Base-by-base conservation (phyloP, 805 yeast genomes). In the Monosporozyma servazzii region DNA sequence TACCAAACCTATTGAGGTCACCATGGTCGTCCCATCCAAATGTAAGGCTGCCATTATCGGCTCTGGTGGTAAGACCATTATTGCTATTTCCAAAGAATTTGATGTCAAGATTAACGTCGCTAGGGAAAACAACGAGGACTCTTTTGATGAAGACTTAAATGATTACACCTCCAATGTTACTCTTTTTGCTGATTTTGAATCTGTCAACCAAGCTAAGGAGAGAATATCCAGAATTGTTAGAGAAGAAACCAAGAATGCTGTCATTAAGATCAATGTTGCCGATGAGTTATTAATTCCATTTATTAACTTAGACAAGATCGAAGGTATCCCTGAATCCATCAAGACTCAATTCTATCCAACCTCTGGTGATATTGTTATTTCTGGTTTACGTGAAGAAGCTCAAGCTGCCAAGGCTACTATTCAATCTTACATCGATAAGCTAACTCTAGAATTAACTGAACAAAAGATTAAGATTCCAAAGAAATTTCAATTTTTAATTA, bases 11-110 rank as follows among this genome's bases (percentile, higher is more conserved):
- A 79, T 84, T 51, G 71, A 70, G 5, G 70, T 79, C 47, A 69
- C 73, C 30, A 78, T 90, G 63, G 65, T 75, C 30, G 79, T 90
- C 49, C 97, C 98, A 31, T 78, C 90, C 13, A 79, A 78, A 58
- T 76, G 87, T 53, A 79, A 93, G 68, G 77, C 95, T 7, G 77
- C 79, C 48, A 79, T 90, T 53, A 90, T 90, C 69, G 98, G 98
- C 53, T 77, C 90, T 44, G 86, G 84, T 65, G 98, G 98, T 65
- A 78, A 76, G 59, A 84, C 76, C 54, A 79, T 90, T 69, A 86
- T 81, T 66, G 90, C 93, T 53, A 86, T 90, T 56, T 75, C 86
- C 47, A 84, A 77, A 49, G 77, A 86, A 47, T 83, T 80, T 48
- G 85, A 76, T 58, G 80, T 90, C 58, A 86, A 86, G 60, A 82